Evolutionary conservation across 176 grass and related monocot genomes (phyloP), one percentile per base, ranked within the genome.

Genomic region (Zoysia japonica): DNA sequence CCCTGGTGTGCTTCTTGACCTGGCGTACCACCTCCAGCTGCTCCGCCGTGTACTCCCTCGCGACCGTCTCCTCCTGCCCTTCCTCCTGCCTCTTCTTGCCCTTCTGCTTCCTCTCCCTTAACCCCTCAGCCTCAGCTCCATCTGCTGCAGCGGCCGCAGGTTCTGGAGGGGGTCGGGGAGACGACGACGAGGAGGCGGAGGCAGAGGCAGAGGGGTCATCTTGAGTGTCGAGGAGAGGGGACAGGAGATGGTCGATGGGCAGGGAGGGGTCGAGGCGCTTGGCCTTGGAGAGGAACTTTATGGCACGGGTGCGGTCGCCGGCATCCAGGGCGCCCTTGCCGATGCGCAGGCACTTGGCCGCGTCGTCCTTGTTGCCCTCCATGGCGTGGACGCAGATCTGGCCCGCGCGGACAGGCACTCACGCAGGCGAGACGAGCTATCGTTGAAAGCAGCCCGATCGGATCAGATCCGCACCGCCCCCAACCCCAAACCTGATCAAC

Each of bases 301-400:
- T 11, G 70, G 96, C 96, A 19, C 96, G 90, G 14, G 72, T 9
- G 37, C 64, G 85, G 54, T 99, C 96, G 5, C 92, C 92, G 5
- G 79, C 83, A 9, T 89, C 83, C 43, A 95, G 67, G 39, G 96
- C 92, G 7, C 68, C 76, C 79, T 85, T 93, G 13, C 84, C 96
- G 67, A 99, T 99, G 49, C 92, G 84, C 81, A 99, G 68, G 88
- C 92, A 94, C 78, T 95, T 95, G 74, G 45, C 75, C 4, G 96
- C 96, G 67, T 99, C 96, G 74, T 95, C 96, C 80, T 95, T 99
- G 92, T 99, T 99, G 55, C 96, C 92, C 7, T 99, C 96, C 96
- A 99, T 99, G 68, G 48, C 67, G n/a, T 37, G 56, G 50, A 40
- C 14, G 42, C 80, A 80, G 76, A 87, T 86, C 88, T 78, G 63